Evolutionary conservation across 2,329 filamentous ascomycete genomes (phyloP).

Genomic region (Talaromyces rugulosus): DNA sequence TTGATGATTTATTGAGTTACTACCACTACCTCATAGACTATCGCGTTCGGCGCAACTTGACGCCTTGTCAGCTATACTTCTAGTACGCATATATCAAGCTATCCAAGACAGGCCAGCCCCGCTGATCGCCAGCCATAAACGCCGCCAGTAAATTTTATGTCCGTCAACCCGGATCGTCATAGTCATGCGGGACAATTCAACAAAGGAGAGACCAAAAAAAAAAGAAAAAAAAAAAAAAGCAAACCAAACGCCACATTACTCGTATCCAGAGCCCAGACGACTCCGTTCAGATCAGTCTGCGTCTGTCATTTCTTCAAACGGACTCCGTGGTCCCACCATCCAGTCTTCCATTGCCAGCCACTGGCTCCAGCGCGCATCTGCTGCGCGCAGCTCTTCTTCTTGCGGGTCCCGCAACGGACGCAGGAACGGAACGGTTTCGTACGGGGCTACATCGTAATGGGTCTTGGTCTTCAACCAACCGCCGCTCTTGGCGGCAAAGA

Average conservation of each 20-base stretch:
- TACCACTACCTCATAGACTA: background rate
- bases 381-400: conserved; percentile 73
- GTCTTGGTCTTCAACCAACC: conserved; percentile 85
- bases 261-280: background rate
- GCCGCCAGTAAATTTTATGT: background rate
- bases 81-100: background rate
- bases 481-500: conserved; percentile 90
- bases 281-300: background rate
- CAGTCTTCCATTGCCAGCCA: conserved; percentile 98
- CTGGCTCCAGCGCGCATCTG: conserved; percentile 83
- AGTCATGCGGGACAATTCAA: background rate
- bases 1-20: background rate
- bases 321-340: conserved; percentile 76
- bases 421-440: conserved; percentile 82
- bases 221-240: background rate
- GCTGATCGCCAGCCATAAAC: background rate
- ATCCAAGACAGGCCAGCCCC: background rate
- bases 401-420: conserved; percentile 70
- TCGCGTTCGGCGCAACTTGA: background rate
- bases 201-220: background rate
- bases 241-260: background rate
- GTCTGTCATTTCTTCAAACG: conserved; percentile 17
- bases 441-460: conserved; percentile 79
- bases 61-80: background rate
- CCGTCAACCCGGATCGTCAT: background rate